A percentile compares a stretch with the other conserved stretches of the same genome.
Evolutionary conservation across 352 stramenopile species (phyloP).

Genomic region (Phytophthora pinifolia): DNA sequence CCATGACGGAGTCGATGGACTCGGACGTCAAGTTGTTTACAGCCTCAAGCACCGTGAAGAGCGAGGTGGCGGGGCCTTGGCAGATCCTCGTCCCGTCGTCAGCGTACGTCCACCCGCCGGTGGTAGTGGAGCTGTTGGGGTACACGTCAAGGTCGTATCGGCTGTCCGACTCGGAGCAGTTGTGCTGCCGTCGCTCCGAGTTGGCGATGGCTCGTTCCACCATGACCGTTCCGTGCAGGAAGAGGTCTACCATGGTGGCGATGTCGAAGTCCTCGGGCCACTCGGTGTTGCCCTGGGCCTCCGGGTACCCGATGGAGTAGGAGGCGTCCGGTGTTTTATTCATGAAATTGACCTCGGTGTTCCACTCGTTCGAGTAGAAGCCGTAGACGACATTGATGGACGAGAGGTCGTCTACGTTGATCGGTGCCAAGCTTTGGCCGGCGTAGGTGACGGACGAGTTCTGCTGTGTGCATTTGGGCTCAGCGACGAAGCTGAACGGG

Average conservation of each 20-base stretch:
- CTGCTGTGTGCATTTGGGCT: constrained; percentile 31
- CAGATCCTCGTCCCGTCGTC: constrained; percentile 41
- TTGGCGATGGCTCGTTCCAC: constrained; percentile 42
- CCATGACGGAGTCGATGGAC: constrained; percentile 24
- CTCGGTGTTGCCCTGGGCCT: constrained; percentile 16
- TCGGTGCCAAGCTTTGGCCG: constrained; percentile 22
- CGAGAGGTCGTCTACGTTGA: constrained; percentile 47
- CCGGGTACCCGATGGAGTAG: constrained; percentile 17
- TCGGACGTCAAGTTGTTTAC: constrained; percentile 11
- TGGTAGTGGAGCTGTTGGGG: constrained; percentile 9
- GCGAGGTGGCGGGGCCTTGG: constrained; percentile 32
- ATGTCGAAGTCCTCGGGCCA: constrained; percentile 28
- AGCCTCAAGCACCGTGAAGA: constrained; percentile 36
- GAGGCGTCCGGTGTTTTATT: constrained; percentile 13
- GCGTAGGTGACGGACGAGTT: constrained; percentile 24
- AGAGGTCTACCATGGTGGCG: constrained; percentile 27
- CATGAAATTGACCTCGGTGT: constrained; percentile 37
- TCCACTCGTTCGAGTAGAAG: constrained; percentile 54
- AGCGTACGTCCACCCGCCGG: constrained; percentile 28
- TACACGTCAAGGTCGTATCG: constrained; percentile 25
- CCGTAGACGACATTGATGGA: constrained; percentile 44
- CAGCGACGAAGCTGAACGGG: constrained; percentile 37
- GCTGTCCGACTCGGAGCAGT: constrained; percentile 40
- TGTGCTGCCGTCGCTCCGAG: constrained; percentile 30
- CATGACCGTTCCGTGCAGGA: constrained; percentile 45